These are phyloP conservation scores for Acorus calamus DNA, from an alignment of 106 monocot species.

Conservation along the genomic window DNA sequence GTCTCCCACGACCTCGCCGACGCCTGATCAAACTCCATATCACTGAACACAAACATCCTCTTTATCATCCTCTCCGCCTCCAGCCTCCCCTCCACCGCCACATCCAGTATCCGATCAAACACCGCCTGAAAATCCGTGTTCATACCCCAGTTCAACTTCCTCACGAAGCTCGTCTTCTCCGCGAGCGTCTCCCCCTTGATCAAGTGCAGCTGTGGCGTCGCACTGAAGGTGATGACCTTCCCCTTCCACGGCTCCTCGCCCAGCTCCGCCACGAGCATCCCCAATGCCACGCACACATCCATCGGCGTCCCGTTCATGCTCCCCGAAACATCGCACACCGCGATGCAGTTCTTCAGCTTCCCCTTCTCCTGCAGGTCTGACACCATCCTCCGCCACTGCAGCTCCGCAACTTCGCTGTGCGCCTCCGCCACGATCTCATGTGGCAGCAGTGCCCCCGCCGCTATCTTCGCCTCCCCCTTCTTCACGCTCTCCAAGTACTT, in stretches of 20 bases:
- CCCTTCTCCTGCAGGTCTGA: constrained; percentile 36
- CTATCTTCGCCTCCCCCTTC: constrained; percentile 54
- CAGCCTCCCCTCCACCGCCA: too few relatives aligned
- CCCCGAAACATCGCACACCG: constrained; percentile 70
- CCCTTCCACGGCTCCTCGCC: constrained; percentile 77
- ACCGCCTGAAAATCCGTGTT: constrained; percentile 15
- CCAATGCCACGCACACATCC: constrained; percentile 58
- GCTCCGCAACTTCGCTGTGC: constrained; percentile 44
- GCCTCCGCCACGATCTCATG: constrained; percentile 40
- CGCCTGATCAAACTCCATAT: too few relatives aligned
- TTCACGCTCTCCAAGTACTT: constrained; percentile 33
- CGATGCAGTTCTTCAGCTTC: constrained; percentile 45
- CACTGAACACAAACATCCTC: too few relatives aligned
- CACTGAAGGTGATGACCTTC: constrained; percentile 53
- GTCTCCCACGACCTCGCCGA: too few relatives aligned
- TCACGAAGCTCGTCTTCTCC: constrained; percentile 42
- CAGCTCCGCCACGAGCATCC: constrained; percentile 54
- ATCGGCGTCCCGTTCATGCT: constrained; percentile 56
- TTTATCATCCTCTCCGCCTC: too few relatives aligned
- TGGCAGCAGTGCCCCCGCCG: constrained; percentile 60
- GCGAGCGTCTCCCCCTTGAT: constrained; percentile 28
- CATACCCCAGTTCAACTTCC: constrained; percentile 1
- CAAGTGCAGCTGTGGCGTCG: constrained; percentile 25
- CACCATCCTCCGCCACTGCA: constrained; percentile 71
- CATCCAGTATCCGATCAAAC: constrained; percentile 14